A percentile compares a stretch with the other conserved stretches of the same genome.
Conservation (phyloP, 768 basidiomycete species). For the Hortiboletus campestris region DNA sequence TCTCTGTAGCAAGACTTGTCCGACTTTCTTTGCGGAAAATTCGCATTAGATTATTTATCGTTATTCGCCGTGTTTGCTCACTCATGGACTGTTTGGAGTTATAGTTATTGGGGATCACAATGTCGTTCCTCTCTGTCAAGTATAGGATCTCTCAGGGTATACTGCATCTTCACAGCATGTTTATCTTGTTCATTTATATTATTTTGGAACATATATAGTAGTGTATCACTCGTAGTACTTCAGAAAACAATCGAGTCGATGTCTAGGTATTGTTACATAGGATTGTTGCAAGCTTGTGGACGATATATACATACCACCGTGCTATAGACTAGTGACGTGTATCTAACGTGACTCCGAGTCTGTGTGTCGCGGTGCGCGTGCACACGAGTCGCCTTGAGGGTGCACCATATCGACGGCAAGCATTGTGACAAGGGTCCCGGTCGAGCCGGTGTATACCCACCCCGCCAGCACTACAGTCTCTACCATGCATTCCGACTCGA, state of each 20-base stretch:
- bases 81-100: slow-evolving; percentile 34
- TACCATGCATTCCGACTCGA: slow-evolving; percentile 18
- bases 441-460: too few species aligned
- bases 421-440: not conserved
- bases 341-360: too few species aligned
- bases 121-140: slow-evolving; percentile 23
- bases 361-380: too few species aligned
- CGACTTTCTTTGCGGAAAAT: slow-evolving; percentile 20
- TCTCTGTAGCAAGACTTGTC: slow-evolving; percentile 7
- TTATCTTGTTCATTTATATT: slow-evolving; percentile 39
- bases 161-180: slow-evolving; percentile 36
- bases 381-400: too few species aligned
- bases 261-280: slow-evolving; percentile 16
- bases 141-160: slow-evolving; percentile 33
- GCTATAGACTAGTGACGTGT: too few species aligned
- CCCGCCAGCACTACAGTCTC: not conserved
- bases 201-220: slow-evolving; percentile 35
- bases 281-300: slow-evolving; percentile 7
- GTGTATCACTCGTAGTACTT: slow-evolving; percentile 28
- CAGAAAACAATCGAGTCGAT: not conserved
- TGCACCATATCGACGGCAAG: not conserved
- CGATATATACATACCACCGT: not conserved
- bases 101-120: slow-evolving; percentile 26
- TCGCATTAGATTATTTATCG: slow-evolving; percentile 29
- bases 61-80: slow-evolving; percentile 30